These are phyloP conservation scores for Diplodia mutila DNA, from an alignment of 2,329 filamentous ascomycete genomes.

Conservation along the genomic window DNA sequence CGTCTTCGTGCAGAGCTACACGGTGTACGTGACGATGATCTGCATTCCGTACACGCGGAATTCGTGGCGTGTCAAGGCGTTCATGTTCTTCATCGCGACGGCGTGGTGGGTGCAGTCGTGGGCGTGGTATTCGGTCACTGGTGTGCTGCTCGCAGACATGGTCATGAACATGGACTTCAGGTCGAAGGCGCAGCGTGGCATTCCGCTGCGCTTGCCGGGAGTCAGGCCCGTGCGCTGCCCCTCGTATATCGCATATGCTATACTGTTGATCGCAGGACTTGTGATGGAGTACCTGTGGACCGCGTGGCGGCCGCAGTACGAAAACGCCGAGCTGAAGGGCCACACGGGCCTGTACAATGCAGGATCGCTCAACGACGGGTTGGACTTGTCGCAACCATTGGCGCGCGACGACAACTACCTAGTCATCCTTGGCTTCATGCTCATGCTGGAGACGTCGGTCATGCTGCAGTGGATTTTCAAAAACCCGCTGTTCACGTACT, in stretches of 20 bases:
- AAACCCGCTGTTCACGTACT: constrained; percentile 40
- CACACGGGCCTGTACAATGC: constrained; percentile 49
- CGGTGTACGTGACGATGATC: constrained; percentile 54
- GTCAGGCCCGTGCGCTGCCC: not conserved
- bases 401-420: constrained; percentile 51
- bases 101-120: constrained; percentile 54
- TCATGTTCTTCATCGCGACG: constrained; percentile 47
- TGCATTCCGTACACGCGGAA: constrained; percentile 50
- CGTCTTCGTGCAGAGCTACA: constrained; percentile 54
- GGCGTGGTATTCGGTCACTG: constrained; percentile 52
- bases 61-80: constrained; percentile 47
- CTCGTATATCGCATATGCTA: constrained; percentile 40
- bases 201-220: constrained; percentile 26
- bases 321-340: constrained; percentile 43
- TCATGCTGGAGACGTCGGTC: constrained; percentile 47
- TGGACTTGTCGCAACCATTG: constrained; percentile 40
- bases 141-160: constrained; percentile 54
- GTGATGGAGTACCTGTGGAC: constrained; percentile 50
- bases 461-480: constrained; percentile 42
- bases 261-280: constrained; percentile 41
- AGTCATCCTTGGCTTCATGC: constrained; percentile 47
- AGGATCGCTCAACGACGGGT: constrained; percentile 41
- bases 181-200: constrained; percentile 28
- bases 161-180: constrained; percentile 49
- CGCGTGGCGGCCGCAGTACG: constrained; percentile 43